phyloP scores from a whole-genome alignment of 2,329 filamentous ascomycete species.

The Lasiodiplodia theobromae region DNA sequence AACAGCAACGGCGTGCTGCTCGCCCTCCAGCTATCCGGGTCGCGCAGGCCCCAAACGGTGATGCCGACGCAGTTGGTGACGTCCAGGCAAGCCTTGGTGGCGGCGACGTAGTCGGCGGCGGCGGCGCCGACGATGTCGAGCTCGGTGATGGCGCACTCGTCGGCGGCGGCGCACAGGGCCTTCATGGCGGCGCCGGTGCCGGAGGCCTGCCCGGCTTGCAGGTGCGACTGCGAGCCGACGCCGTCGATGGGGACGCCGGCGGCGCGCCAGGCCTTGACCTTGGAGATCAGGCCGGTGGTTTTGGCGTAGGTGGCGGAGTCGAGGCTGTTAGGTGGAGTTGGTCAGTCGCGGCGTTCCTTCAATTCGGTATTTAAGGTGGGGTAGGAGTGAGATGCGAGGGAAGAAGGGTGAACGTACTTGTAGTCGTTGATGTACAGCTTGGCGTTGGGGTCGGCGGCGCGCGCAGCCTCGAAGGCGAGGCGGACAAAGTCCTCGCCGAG shows the following conservation, averaged over 20 bases:
- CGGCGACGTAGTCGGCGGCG: slow-evolving; percentile 64
- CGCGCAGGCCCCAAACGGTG: slow-evolving; percentile 65
- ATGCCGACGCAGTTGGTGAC: slow-evolving; percentile 69
- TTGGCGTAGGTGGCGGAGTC: slow-evolving; percentile 68
- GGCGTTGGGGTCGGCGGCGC: slow-evolving; percentile 68
- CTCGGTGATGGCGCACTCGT: slow-evolving; percentile 71
- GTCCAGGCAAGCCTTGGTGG: slow-evolving; percentile 62
- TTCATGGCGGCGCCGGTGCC: slow-evolving; percentile 59
- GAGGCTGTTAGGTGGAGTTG: slow-evolving; percentile 55
- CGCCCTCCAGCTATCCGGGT: slow-evolving; percentile 53
- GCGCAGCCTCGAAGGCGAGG: slow-evolving; percentile 74
- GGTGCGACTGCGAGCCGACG: slow-evolving; percentile 67
- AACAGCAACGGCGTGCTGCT: slow-evolving; percentile 51
- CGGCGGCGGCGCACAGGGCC: slow-evolving; percentile 58
- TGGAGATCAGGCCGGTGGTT: slow-evolving; percentile 59
- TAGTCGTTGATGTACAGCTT: slow-evolving; percentile 80
- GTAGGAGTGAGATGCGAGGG: neutral
- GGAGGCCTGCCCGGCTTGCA: slow-evolving; percentile 55
- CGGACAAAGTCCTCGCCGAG: slow-evolving; percentile 74
- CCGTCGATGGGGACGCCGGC: slow-evolving; percentile 71
- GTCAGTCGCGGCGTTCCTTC: slow-evolving; percentile 43
- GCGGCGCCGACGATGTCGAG: slow-evolving; percentile 69
- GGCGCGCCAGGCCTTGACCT: slow-evolving; percentile 70
- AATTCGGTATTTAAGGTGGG: neutral
- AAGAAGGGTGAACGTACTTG: slow-evolving; percentile 44